Percentiles rank a stretch among this genome's conserved stretches.
Evolutionary conservation across 2,329 filamentous ascomycete genomes (phyloP).

Genomic region (Colletotrichum sp.): DNA sequence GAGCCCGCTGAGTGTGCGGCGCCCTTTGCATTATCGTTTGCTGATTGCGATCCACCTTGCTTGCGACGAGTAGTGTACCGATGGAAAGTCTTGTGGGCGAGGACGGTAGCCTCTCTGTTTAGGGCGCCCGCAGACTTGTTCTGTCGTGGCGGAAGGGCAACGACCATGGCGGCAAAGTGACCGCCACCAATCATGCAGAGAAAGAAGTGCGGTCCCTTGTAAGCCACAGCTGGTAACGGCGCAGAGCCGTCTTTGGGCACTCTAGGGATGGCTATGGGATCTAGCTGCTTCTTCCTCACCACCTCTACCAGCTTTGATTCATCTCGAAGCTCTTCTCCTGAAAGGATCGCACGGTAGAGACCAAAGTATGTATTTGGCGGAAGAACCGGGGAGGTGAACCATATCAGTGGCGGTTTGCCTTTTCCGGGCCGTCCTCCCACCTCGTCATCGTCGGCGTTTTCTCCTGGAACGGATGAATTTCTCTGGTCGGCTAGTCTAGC

Average conservation of each 20-base stretch:
- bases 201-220: constrained; percentile 85
- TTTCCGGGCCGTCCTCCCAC: constrained; percentile 49
- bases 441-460: constrained; percentile 48
- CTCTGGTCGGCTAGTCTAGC: constrained; percentile 70
- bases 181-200: constrained; percentile 98
- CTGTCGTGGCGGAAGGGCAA: constrained; percentile 82
- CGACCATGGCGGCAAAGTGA: constrained; percentile 96
- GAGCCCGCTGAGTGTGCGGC: constrained; percentile 93
- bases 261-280: constrained; percentile 60
- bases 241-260: constrained; percentile 60
- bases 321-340: constrained; percentile 71
- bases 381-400: constrained; percentile 80
- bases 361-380: constrained; percentile 83
- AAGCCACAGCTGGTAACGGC: constrained; percentile 53
- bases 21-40: constrained; percentile 93
- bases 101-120: constrained; percentile 83
- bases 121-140: constrained; percentile 74
- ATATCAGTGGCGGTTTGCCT: constrained; percentile 71
- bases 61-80: constrained; percentile 95
- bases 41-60: constrained; percentile 93
- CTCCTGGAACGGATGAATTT: constrained; percentile 47
- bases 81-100: constrained; percentile 98
- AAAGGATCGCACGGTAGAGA: constrained; percentile 83
- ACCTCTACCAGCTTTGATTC: constrained; percentile 67
- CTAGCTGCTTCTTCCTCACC: constrained; percentile 78